Base-by-base conservation (phyloP, 257 asterid genomes). In the Solanum ahanhuiri region DNA sequence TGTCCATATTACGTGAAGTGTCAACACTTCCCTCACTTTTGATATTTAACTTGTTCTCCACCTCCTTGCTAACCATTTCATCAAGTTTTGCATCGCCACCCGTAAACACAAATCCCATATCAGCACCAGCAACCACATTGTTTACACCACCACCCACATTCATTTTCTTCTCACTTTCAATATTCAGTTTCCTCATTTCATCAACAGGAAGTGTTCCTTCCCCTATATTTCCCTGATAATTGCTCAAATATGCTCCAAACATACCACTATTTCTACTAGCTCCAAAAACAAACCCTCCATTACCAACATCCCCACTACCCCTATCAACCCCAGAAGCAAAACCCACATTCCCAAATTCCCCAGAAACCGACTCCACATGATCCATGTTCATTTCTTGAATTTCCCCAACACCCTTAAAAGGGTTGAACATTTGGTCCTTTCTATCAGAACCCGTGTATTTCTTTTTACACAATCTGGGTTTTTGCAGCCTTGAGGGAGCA, bases 401-500 rank as follows among this genome's bases (percentile, higher is more conserved):
- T 12, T 85, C 89, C 20, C 90, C 83, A 12, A 75, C 89, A 81
- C 94, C 82, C 75, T 91, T 89, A 34, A 90, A 89, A 35, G 92
- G 86, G 89, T 89, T 93, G 48, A 75, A 85, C 66, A 88, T 73
- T 8, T 63, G 85, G 63, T 86, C 85, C 54, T 84, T 37, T 28
- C 31, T 84, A 67, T 72, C 28, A 81, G 89, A 9, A 82, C 90
- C 63, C 87, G 87, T 84, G 82, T 95, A 91, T 89, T 93, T 95
- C 89, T 95, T 94, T 48, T 89, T 94, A 57, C 87, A 87, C 45
- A 94, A 79, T 67, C 99, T 93, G 66, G 98, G 91, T 58, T 87
- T 67, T n/a, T 67, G 41, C 81, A 71, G 37, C 93, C 93, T 70
- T 81, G 93, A 54, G 77, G 93, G 87, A 87, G 88, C 89, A 63